These are phyloP conservation scores for Chrysosporium keratinophilum DNA, from an alignment of 2,329 filamentous ascomycete species.

Conservation along the genomic window DNA sequence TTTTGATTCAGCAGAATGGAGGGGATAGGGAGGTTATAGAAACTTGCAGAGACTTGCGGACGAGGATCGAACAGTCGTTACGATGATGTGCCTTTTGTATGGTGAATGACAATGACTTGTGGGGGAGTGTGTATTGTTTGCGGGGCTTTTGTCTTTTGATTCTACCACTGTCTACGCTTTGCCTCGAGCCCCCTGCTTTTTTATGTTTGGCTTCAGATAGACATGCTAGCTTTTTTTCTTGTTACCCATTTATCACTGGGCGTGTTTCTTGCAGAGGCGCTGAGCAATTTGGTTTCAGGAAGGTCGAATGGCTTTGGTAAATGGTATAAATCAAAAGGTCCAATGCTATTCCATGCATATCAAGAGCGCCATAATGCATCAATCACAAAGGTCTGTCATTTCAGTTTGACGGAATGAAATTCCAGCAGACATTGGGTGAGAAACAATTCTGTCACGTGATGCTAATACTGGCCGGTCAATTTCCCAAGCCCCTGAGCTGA, in stretches of 20 bases:
- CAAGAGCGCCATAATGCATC: neutral
- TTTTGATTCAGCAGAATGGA: conserved; percentile 37
- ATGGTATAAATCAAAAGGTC: neutral
- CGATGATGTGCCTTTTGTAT: neutral
- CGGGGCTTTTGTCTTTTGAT: neutral
- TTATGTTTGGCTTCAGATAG: neutral
- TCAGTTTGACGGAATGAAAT: too few species aligned
- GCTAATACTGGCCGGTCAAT: too few species aligned
- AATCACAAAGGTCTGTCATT: neutral
- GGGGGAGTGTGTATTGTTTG: neutral
- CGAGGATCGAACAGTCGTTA: conserved; percentile 26
- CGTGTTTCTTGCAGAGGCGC: neutral
- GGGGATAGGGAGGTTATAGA: conserved; percentile 32
- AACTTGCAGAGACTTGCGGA: conserved; percentile 32
- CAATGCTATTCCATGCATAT: neutral
- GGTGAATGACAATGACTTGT: neutral
- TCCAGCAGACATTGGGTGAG: neutral
- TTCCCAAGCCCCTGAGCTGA: too few species aligned
- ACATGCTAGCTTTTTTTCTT: neutral
- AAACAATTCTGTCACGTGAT: too few species aligned
- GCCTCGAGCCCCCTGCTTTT: neutral
- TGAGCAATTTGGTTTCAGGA: neutral
- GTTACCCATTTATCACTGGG: neutral
- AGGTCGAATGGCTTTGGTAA: neutral
- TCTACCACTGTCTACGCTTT: neutral